Conservation (phyloP, 208 protist species). For the Acanthamoeba quina region DNA sequence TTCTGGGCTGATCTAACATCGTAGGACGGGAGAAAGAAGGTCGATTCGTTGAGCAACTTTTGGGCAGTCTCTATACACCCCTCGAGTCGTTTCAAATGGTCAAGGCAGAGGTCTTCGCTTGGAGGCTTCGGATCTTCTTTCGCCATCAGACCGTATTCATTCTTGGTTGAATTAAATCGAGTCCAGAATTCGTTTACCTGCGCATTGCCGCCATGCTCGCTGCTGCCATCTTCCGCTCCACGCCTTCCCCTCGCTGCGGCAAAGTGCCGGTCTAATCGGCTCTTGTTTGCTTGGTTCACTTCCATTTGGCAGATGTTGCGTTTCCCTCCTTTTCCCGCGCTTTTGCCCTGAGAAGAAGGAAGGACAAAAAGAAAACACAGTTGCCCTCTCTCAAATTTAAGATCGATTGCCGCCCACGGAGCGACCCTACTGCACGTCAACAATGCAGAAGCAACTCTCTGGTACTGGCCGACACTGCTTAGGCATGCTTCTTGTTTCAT, state of each 20-base stretch:
- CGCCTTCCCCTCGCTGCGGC: background rate
- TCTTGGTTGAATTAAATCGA: background rate
- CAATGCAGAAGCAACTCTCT: background rate
- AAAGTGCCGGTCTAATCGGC: background rate
- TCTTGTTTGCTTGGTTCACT: slow-evolving; percentile 14
- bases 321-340: background rate
- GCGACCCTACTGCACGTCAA: background rate
- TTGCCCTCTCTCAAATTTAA: background rate
- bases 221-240: background rate
- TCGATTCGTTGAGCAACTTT: slow-evolving; percentile 2
- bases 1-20: background rate
- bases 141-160: background rate
- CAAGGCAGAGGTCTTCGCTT: background rate
- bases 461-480: background rate
- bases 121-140: background rate
- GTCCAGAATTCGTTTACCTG: background rate
- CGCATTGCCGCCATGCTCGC: too few relatives aligned
- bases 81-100: background rate
- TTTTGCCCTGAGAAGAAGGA: background rate
- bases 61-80: background rate
- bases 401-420: too few relatives aligned
- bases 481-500: background rate
- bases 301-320: background rate
- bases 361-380: background rate
- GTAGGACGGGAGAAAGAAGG: background rate